phyloP scores from a whole-genome alignment of 331 rosid genomes.

The Malus hybrid region DNA sequence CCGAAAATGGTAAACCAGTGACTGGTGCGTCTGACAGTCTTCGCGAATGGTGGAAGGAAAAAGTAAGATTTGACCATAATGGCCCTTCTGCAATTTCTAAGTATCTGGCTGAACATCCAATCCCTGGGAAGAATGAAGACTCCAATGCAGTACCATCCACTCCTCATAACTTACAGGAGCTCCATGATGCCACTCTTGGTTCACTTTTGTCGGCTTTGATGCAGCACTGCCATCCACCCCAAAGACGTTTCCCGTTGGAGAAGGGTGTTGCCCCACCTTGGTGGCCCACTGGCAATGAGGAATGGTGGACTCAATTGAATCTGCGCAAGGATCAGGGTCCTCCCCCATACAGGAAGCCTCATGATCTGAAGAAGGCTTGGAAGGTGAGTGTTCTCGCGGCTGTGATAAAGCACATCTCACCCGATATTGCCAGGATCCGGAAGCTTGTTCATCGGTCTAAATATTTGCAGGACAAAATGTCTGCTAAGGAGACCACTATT shows the following conservation, averaged over 20 bases:
- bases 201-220: conserved; percentile 83
- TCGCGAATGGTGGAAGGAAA: conserved; percentile 97
- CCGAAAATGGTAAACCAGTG: conserved; percentile 90
- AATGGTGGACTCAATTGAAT: conserved; percentile 89
- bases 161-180: conserved; percentile 86
- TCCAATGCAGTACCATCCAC: conserved; percentile 60
- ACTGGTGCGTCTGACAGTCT: conserved; percentile 88
- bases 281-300: conserved; percentile 89
- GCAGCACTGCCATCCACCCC: conserved; percentile 96
- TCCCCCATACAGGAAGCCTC: conserved; percentile 97
- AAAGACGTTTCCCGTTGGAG: conserved; percentile 84
- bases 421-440: conserved; percentile 87
- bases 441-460: conserved; percentile 90
- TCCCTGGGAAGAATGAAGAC: conserved; percentile 63
- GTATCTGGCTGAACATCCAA: conserved; percentile 67
- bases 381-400: conserved; percentile 89
- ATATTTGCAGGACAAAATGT: conserved; percentile 91
- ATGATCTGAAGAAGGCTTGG: conserved; percentile 94
- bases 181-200: conserved; percentile 91
- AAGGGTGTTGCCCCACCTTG: conserved; percentile 91
- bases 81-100: conserved; percentile 91
- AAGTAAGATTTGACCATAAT: conserved; percentile 81
- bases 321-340: conserved; percentile 69
- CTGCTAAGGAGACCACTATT: conserved; percentile 91
- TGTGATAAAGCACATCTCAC: conserved; percentile 90